Evolutionary conservation across 257 asterid species (phyloP).

Genomic region (Plantago ovata): DNA sequence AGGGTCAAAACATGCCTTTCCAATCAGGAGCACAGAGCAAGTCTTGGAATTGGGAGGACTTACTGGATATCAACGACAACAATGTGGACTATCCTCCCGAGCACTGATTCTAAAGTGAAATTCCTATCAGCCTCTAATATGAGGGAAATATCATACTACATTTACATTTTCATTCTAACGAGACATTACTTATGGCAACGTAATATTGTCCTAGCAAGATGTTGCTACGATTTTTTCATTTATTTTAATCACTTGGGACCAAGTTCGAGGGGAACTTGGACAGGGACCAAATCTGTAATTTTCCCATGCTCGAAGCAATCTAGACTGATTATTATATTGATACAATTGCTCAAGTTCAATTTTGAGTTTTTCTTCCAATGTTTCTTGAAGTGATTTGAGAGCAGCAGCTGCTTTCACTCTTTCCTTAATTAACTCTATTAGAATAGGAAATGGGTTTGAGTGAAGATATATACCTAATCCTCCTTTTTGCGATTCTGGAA

Average conservation of each 20-base stretch:
- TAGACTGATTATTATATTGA: conserved; percentile 8
- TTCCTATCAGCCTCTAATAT: neutral
- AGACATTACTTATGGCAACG: neutral
- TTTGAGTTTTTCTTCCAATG: conserved; percentile 55
- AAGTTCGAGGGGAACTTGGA: no score
- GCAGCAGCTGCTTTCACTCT: conserved; percentile 78
- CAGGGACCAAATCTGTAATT: no score
- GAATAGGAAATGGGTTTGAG: conserved; percentile 2
- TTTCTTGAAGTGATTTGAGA: conserved; percentile 81
- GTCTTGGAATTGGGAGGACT: conserved; percentile 42
- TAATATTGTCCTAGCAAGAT: neutral
- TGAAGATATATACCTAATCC: conserved; percentile 18
- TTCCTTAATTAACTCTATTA: conserved; percentile 64
- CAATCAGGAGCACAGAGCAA: conserved; percentile 22
- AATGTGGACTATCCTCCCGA: conserved; percentile 15
- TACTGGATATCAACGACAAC: conserved; percentile 29
- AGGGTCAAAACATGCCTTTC: conserved; percentile 17
- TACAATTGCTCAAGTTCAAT: conserved; percentile 73
- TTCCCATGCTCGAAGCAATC: no score
- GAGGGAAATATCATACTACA: neutral
- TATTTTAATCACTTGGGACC: no score
- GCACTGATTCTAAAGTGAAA: conserved; percentile 1
- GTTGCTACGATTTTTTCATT: neutral
- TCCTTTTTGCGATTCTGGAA: no score
- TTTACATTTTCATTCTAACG: neutral